Base-by-base conservation (phyloP, 345 rosid genomes). In the Schrenkiella parvula region DNA sequence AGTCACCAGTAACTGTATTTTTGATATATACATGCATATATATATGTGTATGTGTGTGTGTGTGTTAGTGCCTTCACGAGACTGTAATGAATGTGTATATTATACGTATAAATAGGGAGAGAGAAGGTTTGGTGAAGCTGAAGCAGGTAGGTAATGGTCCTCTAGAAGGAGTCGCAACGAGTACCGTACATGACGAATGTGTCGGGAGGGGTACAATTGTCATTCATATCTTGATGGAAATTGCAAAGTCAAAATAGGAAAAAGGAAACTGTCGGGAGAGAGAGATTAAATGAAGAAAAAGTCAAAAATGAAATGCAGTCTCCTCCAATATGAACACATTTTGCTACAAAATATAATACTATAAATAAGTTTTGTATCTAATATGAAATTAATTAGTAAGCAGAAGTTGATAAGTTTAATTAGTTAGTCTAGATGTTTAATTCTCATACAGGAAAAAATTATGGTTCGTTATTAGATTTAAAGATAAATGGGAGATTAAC, bases 31-130 rank as follows among this genome's bases (percentile, higher is more conserved):
- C 18, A 63, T 8, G 55, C 77, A 54, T 29, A 39, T 60, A 4
- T 38, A 11, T 10, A 8, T 22, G 13, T 41, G 9, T 29, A 43
- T 60, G 0, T 14, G 14, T 18, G 5, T 29, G 2, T 22, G 21
- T 31, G 34, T 41, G 32, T 72, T 43, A 72, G 58, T 65, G 59
- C 39, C 9, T 37, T 74, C 78, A 74, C 78, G 78, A 74, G 73
- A 66, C 54, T 66, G 55, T 58, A 48, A 58, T 74, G 54, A 59
- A 74, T 50, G 63, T 66, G 46, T 48, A 3, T 71, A 5, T 57
- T 48, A 11, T 9, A 2, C 10, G 23, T 70, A 59, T 55, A 11
- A 42, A 34, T 6, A 31, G 5, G 52, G 19, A 35, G 43, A 46
- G 60, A 44, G 17, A 17, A 35, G 35, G 72, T 65, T 65, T 21